Conservation (phyloP, 306 rosid species). For the Heteromeles arbutifolia region DNA sequence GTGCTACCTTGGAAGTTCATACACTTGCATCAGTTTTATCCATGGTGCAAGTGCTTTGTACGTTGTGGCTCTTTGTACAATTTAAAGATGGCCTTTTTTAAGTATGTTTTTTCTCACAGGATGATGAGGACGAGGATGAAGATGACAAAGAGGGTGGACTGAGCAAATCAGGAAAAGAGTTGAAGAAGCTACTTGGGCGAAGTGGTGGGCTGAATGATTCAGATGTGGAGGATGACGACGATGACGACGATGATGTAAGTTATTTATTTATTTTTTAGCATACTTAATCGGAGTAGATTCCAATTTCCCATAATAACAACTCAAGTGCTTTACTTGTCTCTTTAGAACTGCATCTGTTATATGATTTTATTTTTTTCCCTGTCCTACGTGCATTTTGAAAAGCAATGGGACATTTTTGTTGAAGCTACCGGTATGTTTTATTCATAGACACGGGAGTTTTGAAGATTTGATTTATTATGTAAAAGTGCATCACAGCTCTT, state of each 20-base stretch:
- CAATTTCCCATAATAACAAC: background rate
- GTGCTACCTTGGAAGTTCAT: background rate
- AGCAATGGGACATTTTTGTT: background rate
- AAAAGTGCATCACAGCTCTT: background rate
- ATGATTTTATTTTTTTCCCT: background rate
- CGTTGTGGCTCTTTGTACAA: background rate
- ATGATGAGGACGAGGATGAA: slow-evolving; percentile 76
- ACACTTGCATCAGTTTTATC: background rate
- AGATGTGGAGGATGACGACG: slow-evolving; percentile 80
- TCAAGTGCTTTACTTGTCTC: background rate
- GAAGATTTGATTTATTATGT: slow-evolving; percentile 5
- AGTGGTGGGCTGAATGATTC: slow-evolving; percentile 69
- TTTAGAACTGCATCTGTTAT: background rate
- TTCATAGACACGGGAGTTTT: slow-evolving; percentile 8
- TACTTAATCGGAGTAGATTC: background rate
- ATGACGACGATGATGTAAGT: slow-evolving; percentile 52
- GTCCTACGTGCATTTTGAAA: background rate
- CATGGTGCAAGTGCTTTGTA: background rate
- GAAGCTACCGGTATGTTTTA: background rate
- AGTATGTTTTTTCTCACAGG: slow-evolving; percentile 31
- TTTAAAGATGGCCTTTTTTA: background rate
- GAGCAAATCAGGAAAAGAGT: slow-evolving; percentile 95
- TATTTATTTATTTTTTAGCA: background rate
- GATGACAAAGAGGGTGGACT: slow-evolving; percentile 79
- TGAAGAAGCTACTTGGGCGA: slow-evolving; percentile 80